Evolutionary conservation across 2,329 filamentous ascomycete species (phyloP), one percentile per base, ranked within the genome.

Genomic region (Teratosphaeriaceae sp.): DNA sequence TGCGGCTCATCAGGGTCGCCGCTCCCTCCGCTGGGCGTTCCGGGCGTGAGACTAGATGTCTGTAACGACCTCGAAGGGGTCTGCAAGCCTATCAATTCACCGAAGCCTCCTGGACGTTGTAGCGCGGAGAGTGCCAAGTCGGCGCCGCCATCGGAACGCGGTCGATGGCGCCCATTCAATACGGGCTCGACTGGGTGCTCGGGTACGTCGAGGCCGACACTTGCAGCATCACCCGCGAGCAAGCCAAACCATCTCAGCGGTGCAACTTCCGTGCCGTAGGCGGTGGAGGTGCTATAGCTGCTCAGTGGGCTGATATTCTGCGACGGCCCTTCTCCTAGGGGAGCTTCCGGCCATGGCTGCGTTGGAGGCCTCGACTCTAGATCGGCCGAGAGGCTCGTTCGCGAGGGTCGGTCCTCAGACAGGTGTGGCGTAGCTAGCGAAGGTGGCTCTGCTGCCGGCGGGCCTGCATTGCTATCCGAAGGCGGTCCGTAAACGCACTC

Each of bases 211-310:
- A 53, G 43, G 12, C 47, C 44, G 12, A 43, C 47, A 12, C 61
- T 38, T 55, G n/a, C 59, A 5, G 67, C 68, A 50, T 71, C 68
- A 36, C 66, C 65, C 31, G 68, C 69, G 42, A 71, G 59, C 4
- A 73, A 54, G 37, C 71, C 70, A 47, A 72, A 73, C 67, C 70
- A 74, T 47, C 68, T 65, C 38, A 71, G 53, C 4, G 70, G 69
- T n/a, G 69, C 70, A 12, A 65, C 61, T 34, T 69, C 65, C 12
- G 64, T 50, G 13, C 55, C 56, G 38, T 58, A 58, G 5, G 47
- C 52, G n/a, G 55, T 56, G 6, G 52, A 59, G 33, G 47, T 53
- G 38, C 54, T 54, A 30, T 53, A 55, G 35, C 26, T 55, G 39
- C 56, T 58, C 30, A 54, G 52, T 6, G 56, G 56, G 37, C 55